Evolutionary conservation across 2,329 filamentous ascomycete genomes (phyloP), one percentile per base, ranked within the genome.

Genomic region (Sphaerulina musiva): DNA sequence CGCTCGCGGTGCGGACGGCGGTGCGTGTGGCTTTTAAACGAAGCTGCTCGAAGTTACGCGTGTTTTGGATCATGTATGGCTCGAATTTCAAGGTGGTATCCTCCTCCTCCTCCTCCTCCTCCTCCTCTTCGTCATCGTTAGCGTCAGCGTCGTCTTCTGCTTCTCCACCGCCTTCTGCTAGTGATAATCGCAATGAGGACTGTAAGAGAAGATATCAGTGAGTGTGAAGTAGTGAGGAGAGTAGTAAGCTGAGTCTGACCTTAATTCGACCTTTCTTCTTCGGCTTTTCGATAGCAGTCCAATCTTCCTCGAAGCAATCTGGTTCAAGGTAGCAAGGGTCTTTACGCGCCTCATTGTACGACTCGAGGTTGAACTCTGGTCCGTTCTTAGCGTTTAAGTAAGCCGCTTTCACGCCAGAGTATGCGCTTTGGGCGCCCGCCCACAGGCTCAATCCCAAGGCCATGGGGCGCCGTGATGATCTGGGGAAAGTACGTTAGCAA

Each of bases 331-430:
- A 4, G 10, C 10, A 38, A 10, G 34, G 34, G 6, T 38, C 12
- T 9, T 38, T 38, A 1, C 12, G 34, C 34, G 48, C 48, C 29
- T 51, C 40, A 14, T 46, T 29, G 17, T 50, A 47, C 9, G 43
- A 51, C 14, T 54, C 51, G 6, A 38, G 40, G 51, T 57, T 57
- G 51, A 57, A 57, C 17, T 49, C 23, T 17, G 46, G 23, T 31
- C 42, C 44, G 5, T 39, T 50, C 34, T 32, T 17, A 6, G 47
- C 51, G 17, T 48, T 54, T 2, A 23, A 31, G 36, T 47, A 47
- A n/a, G 45, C 26, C 9, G 47, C 45, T 23, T 51, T 40, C n/a
- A 31, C 48, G 12, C 40, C 48, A 29, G 40, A 23, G 14, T 29
- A 38, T 6, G 41, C 41, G 6, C 39, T 36, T 14, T 51, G 39